Evolutionary conservation across 2,329 filamentous ascomycete genomes (phyloP).

Genomic region (Penicillium sp.): DNA sequence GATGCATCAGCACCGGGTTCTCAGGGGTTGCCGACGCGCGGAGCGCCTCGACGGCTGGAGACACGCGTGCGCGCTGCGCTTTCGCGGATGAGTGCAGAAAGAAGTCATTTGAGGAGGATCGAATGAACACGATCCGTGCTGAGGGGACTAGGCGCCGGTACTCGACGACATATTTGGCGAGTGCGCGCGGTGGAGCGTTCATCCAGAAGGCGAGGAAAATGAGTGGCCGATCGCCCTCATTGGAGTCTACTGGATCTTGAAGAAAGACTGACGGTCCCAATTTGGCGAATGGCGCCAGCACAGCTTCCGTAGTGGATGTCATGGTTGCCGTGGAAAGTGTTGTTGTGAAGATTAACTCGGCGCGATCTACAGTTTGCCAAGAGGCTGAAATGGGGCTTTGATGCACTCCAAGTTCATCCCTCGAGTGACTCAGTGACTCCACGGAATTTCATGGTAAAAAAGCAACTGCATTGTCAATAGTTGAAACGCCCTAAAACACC

Average conservation of each 20-base stretch:
- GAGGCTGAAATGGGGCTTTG: not conserved
- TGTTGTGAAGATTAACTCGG: not conserved
- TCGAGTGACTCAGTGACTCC: not conserved
- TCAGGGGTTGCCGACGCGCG: constrained; percentile 19
- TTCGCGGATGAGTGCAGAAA: constrained; percentile 22
- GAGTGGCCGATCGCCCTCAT: constrained; percentile 9
- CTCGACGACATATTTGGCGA: constrained; percentile 45
- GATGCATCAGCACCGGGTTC: constrained; percentile 39
- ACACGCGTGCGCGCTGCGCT: constrained; percentile 26
- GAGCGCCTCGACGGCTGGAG: constrained; percentile 35
- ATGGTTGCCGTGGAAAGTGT: constrained; percentile 5
- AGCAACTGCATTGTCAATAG: not conserved
- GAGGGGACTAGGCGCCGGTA: constrained; percentile 43
- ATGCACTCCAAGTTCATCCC: too few species aligned
- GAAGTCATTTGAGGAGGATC: constrained; percentile 33
- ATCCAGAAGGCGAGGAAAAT: constrained; percentile 49
- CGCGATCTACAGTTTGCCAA: constrained; percentile 10
- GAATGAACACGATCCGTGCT: constrained; percentile 42
- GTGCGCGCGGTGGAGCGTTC: constrained; percentile 40
- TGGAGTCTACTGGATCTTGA: constrained; percentile 27
- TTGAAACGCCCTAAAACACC: constrained; percentile 20
- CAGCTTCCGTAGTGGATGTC: constrained; percentile 2
- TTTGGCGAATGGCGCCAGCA: constrained; percentile 7
- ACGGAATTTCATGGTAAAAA: not conserved
- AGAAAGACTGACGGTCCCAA: constrained; percentile 39